Evolutionary conservation across 768 basidiomycete species (phyloP).

Genomic region (Russula brevipes): DNA sequence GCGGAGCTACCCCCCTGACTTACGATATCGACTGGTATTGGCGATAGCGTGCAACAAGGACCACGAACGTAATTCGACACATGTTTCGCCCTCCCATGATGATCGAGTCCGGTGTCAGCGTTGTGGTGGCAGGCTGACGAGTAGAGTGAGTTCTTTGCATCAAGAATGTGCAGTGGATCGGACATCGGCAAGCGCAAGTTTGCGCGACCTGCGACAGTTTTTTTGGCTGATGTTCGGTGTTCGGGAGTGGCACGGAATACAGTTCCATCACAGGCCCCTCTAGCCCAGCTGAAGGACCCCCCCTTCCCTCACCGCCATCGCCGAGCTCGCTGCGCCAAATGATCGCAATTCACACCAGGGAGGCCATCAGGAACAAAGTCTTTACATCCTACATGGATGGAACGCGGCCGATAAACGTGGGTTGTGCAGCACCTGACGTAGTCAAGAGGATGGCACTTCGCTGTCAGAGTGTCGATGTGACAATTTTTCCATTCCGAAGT

Average conservation of each 20-base stretch:
- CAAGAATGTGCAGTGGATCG: background rate
- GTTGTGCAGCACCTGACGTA: background rate
- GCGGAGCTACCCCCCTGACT: background rate
- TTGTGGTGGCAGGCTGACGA: background rate
- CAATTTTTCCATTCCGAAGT: background rate
- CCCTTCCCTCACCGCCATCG: background rate
- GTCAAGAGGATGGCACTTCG: background rate
- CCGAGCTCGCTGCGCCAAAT: background rate
- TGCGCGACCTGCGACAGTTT: background rate
- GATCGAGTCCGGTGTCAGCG: background rate
- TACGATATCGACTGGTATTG: background rate
- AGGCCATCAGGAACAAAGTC: background rate
- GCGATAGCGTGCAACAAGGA: background rate
- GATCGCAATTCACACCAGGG: background rate
- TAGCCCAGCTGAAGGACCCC: background rate
- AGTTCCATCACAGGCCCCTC: conserved; percentile 12
- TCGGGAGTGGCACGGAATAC: background rate
- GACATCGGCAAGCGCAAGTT: background rate
- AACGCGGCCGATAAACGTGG: background rate
- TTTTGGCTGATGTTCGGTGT: background rate
- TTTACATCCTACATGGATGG: no score
- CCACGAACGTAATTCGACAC: conserved; percentile 4
- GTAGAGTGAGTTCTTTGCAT: background rate
- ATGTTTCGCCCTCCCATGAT: background rate
- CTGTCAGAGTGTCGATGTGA: background rate